Evolutionary conservation across 176 grass and related monocot genomes (phyloP).

Genomic region (Triticum timopheevii): DNA sequence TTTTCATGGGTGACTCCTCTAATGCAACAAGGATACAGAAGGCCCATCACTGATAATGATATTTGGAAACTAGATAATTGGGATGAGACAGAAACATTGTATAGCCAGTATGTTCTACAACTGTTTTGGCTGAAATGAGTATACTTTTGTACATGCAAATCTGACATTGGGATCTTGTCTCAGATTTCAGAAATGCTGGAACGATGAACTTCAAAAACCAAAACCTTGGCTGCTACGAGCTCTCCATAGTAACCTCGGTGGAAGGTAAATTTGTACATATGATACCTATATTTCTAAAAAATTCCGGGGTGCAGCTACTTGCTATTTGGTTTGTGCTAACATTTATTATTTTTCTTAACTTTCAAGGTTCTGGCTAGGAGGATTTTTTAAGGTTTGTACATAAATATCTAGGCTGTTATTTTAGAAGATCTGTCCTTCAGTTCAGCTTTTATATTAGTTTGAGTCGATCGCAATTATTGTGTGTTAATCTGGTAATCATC

Average conservation of each 20-base stretch:
- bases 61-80: conserved; percentile 93
- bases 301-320: neutral
- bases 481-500: conserved; percentile 2
- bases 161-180: conserved; percentile 26
- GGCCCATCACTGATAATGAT: conserved; percentile 85
- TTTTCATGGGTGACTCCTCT: conserved; percentile 99
- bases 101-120: conserved; percentile 61
- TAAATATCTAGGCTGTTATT: neutral
- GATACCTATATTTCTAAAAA: conserved; percentile 7
- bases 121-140: conserved; percentile 16
- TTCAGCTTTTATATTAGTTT: neutral
- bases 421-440: neutral
- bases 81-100: conserved; percentile 91
- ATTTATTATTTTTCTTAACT: conserved; percentile 28
- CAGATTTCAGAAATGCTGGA: conserved; percentile 91
- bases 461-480: neutral
- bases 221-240: conserved; percentile 90
- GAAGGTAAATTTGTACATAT: conserved; percentile 51
- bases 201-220: conserved; percentile 65
- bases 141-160: conserved; percentile 7
- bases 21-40: conserved; percentile 90
- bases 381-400: conserved; percentile 85
- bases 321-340: neutral
- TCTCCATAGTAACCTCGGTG: conserved; percentile 78
- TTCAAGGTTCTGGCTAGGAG: conserved; percentile 91